Conservation (phyloP, 345 rosid species). For the Sisymbrium irio region DNA sequence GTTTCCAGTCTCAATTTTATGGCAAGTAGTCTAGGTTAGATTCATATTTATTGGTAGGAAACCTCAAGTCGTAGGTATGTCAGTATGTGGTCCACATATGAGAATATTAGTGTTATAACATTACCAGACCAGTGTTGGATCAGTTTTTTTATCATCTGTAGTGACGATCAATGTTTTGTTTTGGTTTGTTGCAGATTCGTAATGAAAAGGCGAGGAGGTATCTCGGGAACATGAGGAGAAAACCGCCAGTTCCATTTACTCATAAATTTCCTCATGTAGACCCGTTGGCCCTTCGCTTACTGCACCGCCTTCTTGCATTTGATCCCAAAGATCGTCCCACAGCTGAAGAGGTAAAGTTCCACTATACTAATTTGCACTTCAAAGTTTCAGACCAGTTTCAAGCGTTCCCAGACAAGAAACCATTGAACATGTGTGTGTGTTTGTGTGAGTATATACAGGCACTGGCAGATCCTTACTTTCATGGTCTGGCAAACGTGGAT, state of each 20-base stretch:
- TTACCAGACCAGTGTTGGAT: neutral
- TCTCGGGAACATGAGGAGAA: conserved; percentile 85
- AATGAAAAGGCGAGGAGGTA: conserved; percentile 99
- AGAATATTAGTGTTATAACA: neutral
- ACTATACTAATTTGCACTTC: neutral
- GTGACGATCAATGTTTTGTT: neutral
- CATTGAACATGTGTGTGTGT: neutral
- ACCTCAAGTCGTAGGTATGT: neutral
- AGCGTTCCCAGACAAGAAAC: neutral
- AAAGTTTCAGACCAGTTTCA: conserved; percentile 7
- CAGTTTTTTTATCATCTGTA: conserved; percentile 4
- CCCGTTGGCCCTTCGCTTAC: conserved; percentile 72
- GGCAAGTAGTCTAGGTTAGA: conserved; percentile 19
- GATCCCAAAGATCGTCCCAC: conserved; percentile 98
- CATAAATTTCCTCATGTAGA: conserved; percentile 83
- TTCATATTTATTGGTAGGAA: neutral
- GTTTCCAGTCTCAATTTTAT: neutral
- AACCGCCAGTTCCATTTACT: conserved; percentile 73
- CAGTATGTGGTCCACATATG: neutral
- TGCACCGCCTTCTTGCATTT: conserved; percentile 85
- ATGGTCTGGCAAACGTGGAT: conserved; percentile 83
- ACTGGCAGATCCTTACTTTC: conserved; percentile 84
- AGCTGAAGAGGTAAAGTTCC: conserved; percentile 65
- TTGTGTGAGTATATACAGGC: conserved; percentile 48
- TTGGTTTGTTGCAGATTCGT: conserved; percentile 57